Base-by-base conservation (phyloP, 1,284 basidiomycete genomes). In the Polyporus tsugae region DNA sequence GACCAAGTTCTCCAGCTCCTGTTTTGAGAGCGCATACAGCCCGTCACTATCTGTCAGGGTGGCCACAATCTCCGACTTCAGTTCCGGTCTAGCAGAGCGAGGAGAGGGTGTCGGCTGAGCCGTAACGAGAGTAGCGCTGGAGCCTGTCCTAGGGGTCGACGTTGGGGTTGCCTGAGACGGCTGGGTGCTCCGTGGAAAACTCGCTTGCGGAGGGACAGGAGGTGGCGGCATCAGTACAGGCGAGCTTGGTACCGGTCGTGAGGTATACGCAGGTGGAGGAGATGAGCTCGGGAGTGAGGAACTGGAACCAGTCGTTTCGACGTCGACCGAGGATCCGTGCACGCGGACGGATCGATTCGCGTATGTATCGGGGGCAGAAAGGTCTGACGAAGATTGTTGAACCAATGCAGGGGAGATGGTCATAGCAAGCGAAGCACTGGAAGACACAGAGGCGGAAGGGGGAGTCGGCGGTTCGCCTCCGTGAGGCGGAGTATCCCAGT, bases 1-100 rank as follows among this genome's bases (percentile, higher is more conserved):
- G 7, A 81, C 75, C 13, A 81, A 68, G 9, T 49, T 62, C 68
- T 81, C 80, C n/a, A 81, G 70, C 4, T 80, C 79, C 1, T 66
- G 68, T 11, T 62, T 68, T 15, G 79, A 61, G 3, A 81, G 72
- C 25, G 73, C 66, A 53, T 79, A 78, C 15, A 81, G 64, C 0
- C 72, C 62, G 0, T 72, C 63, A 9, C 67, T 64, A 44, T 75
- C 69, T 9, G 66, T 64, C 17, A 78, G 69, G 2, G 69, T 61
- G 7, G 66, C 62, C 0, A 70, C 36, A 46, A 69, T 58, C 19
- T 58, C 61, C 1, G 49, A 58, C 2, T 35, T 35, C 29, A 67
- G 60, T 3, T 49, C 39, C 9, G 55, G 25, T 0, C 11, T 11
- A 22, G 46, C 9, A 10, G 22, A 10, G 46, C 46, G 13, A 25